Conservation (phyloP, 305 asterid genomes). For the Fraxinus baroniana region DNA sequence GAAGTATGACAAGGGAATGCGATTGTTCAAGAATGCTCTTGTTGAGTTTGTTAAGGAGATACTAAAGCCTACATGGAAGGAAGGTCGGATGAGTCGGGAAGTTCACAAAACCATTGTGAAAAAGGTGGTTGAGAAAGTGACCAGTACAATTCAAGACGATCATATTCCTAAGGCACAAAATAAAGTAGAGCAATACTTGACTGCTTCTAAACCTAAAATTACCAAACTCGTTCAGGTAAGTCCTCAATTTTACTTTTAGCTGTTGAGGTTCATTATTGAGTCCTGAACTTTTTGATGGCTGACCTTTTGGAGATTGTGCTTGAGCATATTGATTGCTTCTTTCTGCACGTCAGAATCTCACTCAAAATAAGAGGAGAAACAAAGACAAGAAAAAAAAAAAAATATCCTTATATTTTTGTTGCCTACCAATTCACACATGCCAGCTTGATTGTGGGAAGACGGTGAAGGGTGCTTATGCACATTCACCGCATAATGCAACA, state of each 20-base stretch:
- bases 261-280: constrained; percentile 2
- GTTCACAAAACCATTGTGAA: constrained; percentile 87
- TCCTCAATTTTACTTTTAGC: not conserved
- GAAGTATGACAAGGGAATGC: constrained; percentile 78
- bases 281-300: constrained; percentile 2
- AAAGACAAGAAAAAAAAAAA: not conserved
- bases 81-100: constrained; percentile 91
- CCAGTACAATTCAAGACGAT: constrained; percentile 59
- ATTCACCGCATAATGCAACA: not conserved
- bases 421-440: not conserved
- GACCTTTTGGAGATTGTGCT: not conserved
- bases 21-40: constrained; percentile 75
- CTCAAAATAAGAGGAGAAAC: not conserved
- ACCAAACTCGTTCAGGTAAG: constrained; percentile 88
- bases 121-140: constrained; percentile 93
- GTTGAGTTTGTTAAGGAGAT: constrained; percentile 86
- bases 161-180: constrained; percentile 83
- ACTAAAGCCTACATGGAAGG: constrained; percentile 91
- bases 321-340: not conserved
- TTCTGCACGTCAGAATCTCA: not conserved
- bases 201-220: constrained; percentile 72
- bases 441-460: not conserved
- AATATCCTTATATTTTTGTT: not conserved
- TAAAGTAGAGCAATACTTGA: constrained; percentile 69
- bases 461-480: not conserved